These are phyloP conservation scores for Claviceps arundinis DNA, from an alignment of 2,329 filamentous ascomycete species.

Conservation along the genomic window DNA sequence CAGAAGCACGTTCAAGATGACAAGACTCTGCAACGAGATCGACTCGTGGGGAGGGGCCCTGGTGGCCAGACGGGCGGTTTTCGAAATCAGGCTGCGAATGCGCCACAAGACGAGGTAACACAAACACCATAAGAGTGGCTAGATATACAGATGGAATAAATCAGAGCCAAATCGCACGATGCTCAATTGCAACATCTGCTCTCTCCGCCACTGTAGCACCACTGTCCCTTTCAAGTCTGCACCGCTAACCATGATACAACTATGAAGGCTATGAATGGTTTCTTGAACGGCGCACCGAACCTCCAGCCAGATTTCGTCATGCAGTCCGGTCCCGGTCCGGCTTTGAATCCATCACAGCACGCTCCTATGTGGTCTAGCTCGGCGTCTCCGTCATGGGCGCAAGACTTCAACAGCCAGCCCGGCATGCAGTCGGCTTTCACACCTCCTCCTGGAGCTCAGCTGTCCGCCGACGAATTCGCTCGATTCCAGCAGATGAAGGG, in stretches of 20 bases:
- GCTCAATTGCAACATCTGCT: neutral
- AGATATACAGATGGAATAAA: too few species aligned
- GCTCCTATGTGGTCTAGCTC: conserved; percentile 40
- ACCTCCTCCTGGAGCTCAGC: conserved; percentile 44
- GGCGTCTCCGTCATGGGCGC: conserved; percentile 40
- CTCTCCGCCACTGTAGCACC: neutral
- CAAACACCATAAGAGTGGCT: too few species aligned
- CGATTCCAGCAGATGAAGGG: conserved; percentile 67
- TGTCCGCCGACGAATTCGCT: conserved; percentile 75
- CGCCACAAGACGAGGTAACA: conserved; percentile 58
- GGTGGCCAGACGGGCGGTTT: conserved; percentile 63
- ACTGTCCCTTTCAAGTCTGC: neutral
- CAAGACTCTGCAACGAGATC: conserved; percentile 84
- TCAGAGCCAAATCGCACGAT: too few species aligned
- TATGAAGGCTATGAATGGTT: conserved; percentile 77
- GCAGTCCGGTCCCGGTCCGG: conserved; percentile 31
- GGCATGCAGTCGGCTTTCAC: conserved; percentile 61
- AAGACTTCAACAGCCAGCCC: conserved; percentile 43
- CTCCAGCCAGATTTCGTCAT: conserved; percentile 42
- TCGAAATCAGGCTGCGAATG: conserved; percentile 55
- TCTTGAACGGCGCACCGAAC: conserved; percentile 64
- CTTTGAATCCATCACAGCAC: conserved; percentile 36
- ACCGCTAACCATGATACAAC: neutral
- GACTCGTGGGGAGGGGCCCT: conserved; percentile 64
- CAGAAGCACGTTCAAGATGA: conserved; percentile 96